These are phyloP conservation scores for Podospora pseudoanserina DNA, from an alignment of 495 filamentous ascomycete species.

Conservation along the genomic window DNA sequence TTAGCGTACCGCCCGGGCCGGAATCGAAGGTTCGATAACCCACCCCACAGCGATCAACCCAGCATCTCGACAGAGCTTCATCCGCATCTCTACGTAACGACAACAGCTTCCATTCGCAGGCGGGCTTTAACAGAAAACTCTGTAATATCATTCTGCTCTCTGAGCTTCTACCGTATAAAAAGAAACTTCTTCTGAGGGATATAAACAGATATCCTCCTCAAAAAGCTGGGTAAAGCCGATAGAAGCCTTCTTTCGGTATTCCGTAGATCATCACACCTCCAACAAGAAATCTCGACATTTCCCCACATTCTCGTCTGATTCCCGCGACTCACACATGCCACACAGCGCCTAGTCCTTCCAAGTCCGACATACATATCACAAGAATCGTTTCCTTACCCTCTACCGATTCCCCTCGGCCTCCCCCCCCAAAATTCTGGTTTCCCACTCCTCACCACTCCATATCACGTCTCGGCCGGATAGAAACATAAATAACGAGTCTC, in stretches of 20 bases:
- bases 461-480: no score
- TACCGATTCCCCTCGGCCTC: no score
- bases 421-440: no score
- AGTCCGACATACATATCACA: not conserved
- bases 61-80: slow-evolving; percentile 1
- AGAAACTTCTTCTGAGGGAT: not conserved
- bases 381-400: not conserved
- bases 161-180: not conserved
- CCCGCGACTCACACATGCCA: not conserved
- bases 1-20: slow-evolving; percentile 2
- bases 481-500: no score
- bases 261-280: not conserved
- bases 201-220: not conserved
- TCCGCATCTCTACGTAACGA: slow-evolving; percentile 6
- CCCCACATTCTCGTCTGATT: not conserved
- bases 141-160: not conserved
- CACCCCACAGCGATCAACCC: slow-evolving; percentile 2
- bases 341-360: not conserved
- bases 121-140: not conserved
- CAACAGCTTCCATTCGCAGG: slow-evolving; percentile 5
- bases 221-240: not conserved
- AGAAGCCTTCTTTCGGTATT: not conserved
- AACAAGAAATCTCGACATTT: not conserved
- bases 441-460: no score
- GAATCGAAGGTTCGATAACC: slow-evolving; percentile 1